These are phyloP conservation scores for Elsinoe perseae DNA, from an alignment of 2,329 filamentous ascomycete genomes.

Conservation along the genomic window DNA sequence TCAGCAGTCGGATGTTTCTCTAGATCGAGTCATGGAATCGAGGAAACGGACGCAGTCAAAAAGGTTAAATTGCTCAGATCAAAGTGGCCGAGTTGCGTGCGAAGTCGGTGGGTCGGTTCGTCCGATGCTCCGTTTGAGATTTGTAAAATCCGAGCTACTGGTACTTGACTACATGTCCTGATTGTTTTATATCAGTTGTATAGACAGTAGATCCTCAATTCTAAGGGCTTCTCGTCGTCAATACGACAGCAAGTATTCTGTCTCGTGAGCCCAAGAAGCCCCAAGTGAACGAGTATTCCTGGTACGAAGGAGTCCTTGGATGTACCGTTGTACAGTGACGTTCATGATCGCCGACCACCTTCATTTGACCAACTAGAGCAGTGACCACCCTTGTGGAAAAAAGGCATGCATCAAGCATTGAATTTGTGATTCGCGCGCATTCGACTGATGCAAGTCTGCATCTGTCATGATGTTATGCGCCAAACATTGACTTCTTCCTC, in stretches of 20 bases:
- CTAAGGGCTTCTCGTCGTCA: neutral
- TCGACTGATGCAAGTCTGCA: constrained; percentile 1
- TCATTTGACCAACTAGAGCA: constrained; percentile 3
- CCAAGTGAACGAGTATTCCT: neutral
- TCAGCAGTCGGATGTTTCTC: constrained; percentile 6
- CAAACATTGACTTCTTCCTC: neutral
- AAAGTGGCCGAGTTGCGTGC: constrained; percentile 1
- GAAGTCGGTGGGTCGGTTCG: constrained; percentile 9
- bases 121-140: constrained; percentile 5
- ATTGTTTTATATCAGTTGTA: neutral
- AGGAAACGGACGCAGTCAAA: neutral
- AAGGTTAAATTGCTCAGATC: neutral
- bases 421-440: neutral
- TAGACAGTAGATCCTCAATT: neutral
- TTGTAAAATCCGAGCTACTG: neutral
- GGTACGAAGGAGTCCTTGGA: neutral
- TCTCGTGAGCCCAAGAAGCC: neutral
- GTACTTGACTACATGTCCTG: neutral
- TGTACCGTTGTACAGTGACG: constrained; percentile 6
- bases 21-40: constrained; percentile 6
- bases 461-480: constrained; percentile 6
- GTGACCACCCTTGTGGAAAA: neutral
- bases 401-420: neutral
- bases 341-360: constrained; percentile 1
- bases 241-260: neutral